Evolutionary conservation across 352 stramenopile genomes (phyloP).

Genomic region (Globisporangium lucens): DNA sequence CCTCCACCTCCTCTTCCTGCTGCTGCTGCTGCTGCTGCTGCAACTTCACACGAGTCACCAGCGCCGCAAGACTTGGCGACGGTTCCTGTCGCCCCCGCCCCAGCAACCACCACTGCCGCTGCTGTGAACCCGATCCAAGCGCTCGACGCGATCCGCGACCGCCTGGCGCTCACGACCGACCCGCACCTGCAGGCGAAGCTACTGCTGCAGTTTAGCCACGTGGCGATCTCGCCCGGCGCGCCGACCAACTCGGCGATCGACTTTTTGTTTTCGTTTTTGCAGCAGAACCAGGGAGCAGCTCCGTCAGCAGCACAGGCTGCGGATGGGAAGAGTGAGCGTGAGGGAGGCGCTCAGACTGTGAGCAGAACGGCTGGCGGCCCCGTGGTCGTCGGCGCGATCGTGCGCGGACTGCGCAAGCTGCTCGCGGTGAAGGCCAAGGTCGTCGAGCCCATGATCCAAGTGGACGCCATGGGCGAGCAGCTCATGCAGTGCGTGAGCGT

Average conservation of each 20-base stretch:
- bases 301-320: constrained; percentile 15
- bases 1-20: too few species aligned
- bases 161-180: constrained; percentile 39
- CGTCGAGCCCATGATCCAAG: constrained; percentile 79
- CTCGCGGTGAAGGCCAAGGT: constrained; percentile 56
- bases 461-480: constrained; percentile 76
- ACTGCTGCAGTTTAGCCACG: constrained; percentile 51
- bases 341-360: background rate
- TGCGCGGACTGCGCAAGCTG: constrained; percentile 55
- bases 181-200: constrained; percentile 63
- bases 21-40: too few species aligned
- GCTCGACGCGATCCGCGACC: constrained; percentile 36
- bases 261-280: constrained; percentile 79
- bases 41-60: background rate
- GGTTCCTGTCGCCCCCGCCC: background rate
- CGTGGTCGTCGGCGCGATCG: constrained; percentile 65
- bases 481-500: constrained; percentile 76
- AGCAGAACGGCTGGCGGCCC: constrained; percentile 27
- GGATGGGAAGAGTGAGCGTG: constrained; percentile 14
- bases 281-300: constrained; percentile 43
- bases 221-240: constrained; percentile 39
- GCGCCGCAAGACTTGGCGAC: background rate
- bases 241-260: constrained; percentile 63
- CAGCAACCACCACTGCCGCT: background rate
- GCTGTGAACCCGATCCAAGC: constrained; percentile 22